phyloP scores from a whole-genome alignment of 371 early-diverging fungal species.

The Nematocida sp. region DNA sequence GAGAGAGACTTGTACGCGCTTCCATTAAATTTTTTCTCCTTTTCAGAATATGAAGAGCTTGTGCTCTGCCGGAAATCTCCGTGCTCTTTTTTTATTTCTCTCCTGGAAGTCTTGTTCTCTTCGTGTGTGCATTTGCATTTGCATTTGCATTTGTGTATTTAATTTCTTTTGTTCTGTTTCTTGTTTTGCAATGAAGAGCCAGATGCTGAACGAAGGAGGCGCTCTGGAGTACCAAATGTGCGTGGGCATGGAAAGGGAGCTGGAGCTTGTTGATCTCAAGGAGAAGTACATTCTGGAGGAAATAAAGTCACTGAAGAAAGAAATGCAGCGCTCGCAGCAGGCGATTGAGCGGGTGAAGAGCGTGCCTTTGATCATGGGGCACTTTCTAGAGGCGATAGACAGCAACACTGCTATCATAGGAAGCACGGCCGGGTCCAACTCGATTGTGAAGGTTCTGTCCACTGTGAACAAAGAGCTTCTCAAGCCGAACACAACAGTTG shows the following conservation, averaged over 20 bases:
- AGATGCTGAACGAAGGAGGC: conserved; percentile 7
- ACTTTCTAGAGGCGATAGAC: conserved; percentile 96
- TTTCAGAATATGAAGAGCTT: too few relatives aligned
- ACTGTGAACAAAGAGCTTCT: conserved; percentile 94
- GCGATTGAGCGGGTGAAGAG: conserved; percentile 96
- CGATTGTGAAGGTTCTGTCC: conserved; percentile 85
- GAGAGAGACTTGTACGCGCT: neutral
- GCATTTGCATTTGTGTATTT: too few relatives aligned
- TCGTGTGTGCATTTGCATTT: too few relatives aligned
- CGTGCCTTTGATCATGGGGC: conserved; percentile 95
- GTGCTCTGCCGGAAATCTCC: too few relatives aligned
- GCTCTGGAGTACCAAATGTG: conserved; percentile 70
- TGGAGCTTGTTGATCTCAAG: conserved; percentile 87
- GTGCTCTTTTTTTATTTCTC: neutral
- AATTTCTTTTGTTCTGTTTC: too few relatives aligned
- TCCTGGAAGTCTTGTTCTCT: neutral
- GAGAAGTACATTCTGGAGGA: conserved; percentile 96
- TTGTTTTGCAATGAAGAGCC: conserved; percentile 33
- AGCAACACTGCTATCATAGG: conserved; percentile 90
- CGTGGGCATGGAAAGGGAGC: conserved; percentile 72
- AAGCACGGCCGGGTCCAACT: conserved; percentile 86
- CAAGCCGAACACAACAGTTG: conserved; percentile 89
- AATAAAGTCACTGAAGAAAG: conserved; percentile 87
- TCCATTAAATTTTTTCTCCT: neutral
- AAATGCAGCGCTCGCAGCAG: conserved; percentile 77